A percentile compares a stretch with the other conserved stretches of the same genome.
phyloP scores from a whole-genome alignment of 805 yeast species.

The Huiozyma naganishii region DNA sequence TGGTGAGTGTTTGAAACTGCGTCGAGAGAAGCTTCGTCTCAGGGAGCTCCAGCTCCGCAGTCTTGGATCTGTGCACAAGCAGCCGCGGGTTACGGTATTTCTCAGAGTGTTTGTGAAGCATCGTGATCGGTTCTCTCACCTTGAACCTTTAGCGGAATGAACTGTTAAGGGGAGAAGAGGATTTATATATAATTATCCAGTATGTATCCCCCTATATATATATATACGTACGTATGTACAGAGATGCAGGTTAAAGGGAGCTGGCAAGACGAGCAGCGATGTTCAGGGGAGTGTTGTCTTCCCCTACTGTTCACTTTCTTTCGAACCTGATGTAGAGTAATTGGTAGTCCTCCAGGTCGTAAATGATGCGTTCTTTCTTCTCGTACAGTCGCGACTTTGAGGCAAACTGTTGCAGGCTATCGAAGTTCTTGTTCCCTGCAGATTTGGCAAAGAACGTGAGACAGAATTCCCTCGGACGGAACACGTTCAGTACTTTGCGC shows the following conservation, averaged over 20 bases:
- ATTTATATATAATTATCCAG: too few relatives aligned
- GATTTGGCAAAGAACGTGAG: constrained; percentile 37
- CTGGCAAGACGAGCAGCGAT: not conserved
- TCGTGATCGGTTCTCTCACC: constrained; percentile 1
- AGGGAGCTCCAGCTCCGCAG: constrained; percentile 1
- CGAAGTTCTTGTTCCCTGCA: constrained; percentile 25
- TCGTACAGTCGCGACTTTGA: constrained; percentile 33
- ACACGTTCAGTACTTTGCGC: constrained; percentile 46
- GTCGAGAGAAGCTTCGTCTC: constrained; percentile 12
- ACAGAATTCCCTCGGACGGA: constrained; percentile 70
- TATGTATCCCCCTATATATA: not conserved
- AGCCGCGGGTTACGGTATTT: constrained; percentile 9
- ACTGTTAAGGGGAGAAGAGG: too few relatives aligned
- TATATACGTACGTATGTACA: too few relatives aligned
- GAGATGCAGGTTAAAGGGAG: not conserved
- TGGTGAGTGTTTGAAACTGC: constrained; percentile 6
- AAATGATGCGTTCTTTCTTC: constrained; percentile 55
- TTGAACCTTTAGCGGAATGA: not conserved
- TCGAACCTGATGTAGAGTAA: constrained; percentile 56
- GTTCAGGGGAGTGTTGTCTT: too few relatives aligned
- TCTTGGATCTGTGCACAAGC: constrained; percentile 3
- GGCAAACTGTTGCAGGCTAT: constrained; percentile 25
- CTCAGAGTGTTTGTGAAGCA: constrained; percentile 14
- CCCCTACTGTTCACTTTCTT: not conserved
- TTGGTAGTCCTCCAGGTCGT: constrained; percentile 66